Percentiles rank a stretch among this genome's conserved stretches.
Evolutionary conservation across 306 rosid species (phyloP).

Genomic region (Castanea crenata): DNA sequence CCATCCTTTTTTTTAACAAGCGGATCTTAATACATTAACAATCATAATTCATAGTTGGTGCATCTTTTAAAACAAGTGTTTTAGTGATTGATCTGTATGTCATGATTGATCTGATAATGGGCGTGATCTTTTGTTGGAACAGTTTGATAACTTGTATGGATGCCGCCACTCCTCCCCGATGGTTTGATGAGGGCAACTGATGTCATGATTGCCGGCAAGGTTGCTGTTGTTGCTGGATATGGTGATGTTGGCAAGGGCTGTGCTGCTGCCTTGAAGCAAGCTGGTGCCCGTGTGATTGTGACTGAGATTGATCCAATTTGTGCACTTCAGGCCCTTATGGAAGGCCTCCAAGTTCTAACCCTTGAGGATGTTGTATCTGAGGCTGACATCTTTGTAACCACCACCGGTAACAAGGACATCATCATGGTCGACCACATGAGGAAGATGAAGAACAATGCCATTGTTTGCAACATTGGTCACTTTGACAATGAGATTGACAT

Average conservation of each 20-base stretch:
- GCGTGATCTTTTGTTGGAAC: conserved; percentile 6
- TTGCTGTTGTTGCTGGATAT: conserved; percentile 74
- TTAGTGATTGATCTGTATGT: not conserved
- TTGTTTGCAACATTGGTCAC: conserved; percentile 96
- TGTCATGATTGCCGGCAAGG: conserved; percentile 98
- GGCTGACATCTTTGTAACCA: conserved; percentile 89
- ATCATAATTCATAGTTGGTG: not conserved
- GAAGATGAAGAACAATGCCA: conserved; percentile 98
- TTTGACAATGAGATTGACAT: conserved; percentile 95
- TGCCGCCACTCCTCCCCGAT: conserved; percentile 99
- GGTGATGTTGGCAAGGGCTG: conserved; percentile 99
- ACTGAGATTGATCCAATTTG: conserved; percentile 97
- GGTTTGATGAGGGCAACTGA: conserved; percentile 98
- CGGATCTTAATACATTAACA: too few species aligned
- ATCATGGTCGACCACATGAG: conserved; percentile 78
- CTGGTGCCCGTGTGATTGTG: conserved; percentile 86
- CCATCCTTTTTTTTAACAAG: too few species aligned
- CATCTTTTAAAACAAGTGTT: not conserved
- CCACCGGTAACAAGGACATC: conserved; percentile 99
- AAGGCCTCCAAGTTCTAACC: conserved; percentile 77
- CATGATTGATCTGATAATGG: not conserved
- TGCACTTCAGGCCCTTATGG: conserved; percentile 97
- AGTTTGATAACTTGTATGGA: conserved; percentile 97
- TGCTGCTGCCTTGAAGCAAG: conserved; percentile 90
- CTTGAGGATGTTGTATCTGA: conserved; percentile 53